Base-by-base conservation (phyloP, 768 basidiomycete species). In the Tephrocybe rancida region DNA sequence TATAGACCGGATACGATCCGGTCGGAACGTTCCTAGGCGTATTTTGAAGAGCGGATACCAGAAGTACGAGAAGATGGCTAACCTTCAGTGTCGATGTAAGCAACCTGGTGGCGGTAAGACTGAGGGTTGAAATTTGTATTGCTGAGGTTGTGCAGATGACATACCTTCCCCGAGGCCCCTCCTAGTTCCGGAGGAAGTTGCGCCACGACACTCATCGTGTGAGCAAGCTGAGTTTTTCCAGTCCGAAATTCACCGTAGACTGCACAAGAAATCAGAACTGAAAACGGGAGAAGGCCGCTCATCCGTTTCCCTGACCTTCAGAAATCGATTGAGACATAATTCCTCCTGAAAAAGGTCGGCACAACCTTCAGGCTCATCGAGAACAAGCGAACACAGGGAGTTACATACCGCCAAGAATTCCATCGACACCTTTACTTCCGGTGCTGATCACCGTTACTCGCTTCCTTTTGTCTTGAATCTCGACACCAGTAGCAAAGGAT, bases 241-340 rank as follows among this genome's bases (percentile, higher is more conserved):
- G 96, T 98, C 27, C 95, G 83, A 70, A 90, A 98, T 70, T 98
- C 95, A 41, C 96, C 95, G 64, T 94, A 98, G 2, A 98, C 95
- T 93, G 54, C 14, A 24, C 21, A 37, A 14, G 11, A 4, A 19
- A 22, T 11, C 34, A 8, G 10, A 39, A 29, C 26, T 29, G 39
- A 32, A 16, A 19, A 5, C 7, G 25, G 2, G 25, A 32, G 22
- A 4, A 21, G 18, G 19, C 16, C 9, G 30, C 6, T 21, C 35
- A 22, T 4, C 1, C 14, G 5, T 44, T 22, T 42, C 9, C 19
- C 10, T 27, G 46, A 84, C 91, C 92, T 82, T 98, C 95, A 3
- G 92, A 89, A 55, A 97, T 94, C 6, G 92, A 94, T 65, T 97
- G 95, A 6, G 95, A 95, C 78, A 88, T 84, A 50, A 97, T 72